A percentile compares a stretch with the other conserved stretches of the same genome.
Evolutionary conservation across 2,329 filamentous ascomycete species (phyloP).

Genomic region (Rhinocladiella mackenziei): DNA sequence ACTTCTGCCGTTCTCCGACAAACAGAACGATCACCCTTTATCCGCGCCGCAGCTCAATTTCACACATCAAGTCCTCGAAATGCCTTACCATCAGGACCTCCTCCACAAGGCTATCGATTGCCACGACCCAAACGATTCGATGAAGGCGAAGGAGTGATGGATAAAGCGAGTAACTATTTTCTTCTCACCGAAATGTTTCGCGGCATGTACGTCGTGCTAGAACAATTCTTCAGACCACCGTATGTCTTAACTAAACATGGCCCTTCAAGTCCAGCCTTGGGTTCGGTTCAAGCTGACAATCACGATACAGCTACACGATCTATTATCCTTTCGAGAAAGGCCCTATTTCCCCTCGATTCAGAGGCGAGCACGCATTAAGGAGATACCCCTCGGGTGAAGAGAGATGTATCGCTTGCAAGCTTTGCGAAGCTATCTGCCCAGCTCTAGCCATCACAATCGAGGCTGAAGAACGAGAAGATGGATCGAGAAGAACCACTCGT

Average conservation of each 20-base stretch:
- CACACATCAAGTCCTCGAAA: slow-evolving; percentile 59
- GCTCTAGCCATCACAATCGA: slow-evolving; percentile 99
- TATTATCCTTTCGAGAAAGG: slow-evolving; percentile 99
- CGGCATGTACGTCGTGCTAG: slow-evolving; percentile 95
- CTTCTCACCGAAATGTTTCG: slow-evolving; percentile 91
- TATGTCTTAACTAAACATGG: slow-evolving; percentile 55
- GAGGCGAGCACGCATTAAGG: slow-evolving; percentile 93
- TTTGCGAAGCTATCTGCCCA: slow-evolving; percentile 97
- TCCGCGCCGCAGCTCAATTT: slow-evolving; percentile 55
- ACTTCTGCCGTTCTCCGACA: slow-evolving; percentile 31
- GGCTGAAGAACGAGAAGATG: slow-evolving; percentile 95
- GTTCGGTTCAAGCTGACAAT: not conserved
- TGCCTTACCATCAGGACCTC: slow-evolving; percentile 69
- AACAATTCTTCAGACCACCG: slow-evolving; percentile 98
- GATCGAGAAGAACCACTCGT: slow-evolving; percentile 87
- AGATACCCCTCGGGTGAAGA: slow-evolving; percentile 97
- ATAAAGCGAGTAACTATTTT: slow-evolving; percentile 89
- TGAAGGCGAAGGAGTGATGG: slow-evolving; percentile 71
- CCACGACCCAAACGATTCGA: slow-evolving; percentile 73
- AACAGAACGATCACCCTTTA: slow-evolving; percentile 32
- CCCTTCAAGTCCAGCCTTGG: not conserved
- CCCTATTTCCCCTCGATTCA: slow-evolving; percentile 94
- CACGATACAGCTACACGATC: slow-evolving; percentile 75
- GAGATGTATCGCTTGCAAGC: slow-evolving; percentile 98
- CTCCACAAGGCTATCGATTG: slow-evolving; percentile 76